Conservation (phyloP, 129 eudicot species). For the Pulicaria dysenterica region DNA sequence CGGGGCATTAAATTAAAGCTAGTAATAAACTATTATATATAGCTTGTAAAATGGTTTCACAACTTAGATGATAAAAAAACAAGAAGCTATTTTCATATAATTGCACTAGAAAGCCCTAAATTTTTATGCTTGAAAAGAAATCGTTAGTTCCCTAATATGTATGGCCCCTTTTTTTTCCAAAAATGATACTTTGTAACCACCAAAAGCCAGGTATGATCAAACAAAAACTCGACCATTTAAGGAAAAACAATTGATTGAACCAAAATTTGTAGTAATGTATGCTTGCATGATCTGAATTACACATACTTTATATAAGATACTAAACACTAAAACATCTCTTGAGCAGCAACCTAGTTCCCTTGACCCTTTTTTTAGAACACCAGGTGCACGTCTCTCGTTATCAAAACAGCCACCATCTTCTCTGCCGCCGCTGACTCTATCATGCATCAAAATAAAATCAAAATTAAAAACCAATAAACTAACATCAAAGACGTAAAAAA, state of each 20-base stretch:
- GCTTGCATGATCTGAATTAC: constrained; percentile 1
- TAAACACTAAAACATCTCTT: constrained; percentile 15
- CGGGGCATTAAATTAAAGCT: no score
- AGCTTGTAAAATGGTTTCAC: no score
- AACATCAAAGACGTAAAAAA: not conserved
- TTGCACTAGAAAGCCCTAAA: no score
- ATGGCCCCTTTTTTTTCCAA: no score
- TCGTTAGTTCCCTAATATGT: no score
- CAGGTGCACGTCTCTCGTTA: not conserved
- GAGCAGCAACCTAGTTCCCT: constrained; percentile 9
- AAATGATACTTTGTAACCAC: not conserved
- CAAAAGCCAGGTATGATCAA: not conserved
- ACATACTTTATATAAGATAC: constrained; percentile 24
- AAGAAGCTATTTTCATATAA: no score
- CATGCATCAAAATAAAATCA: not conserved
- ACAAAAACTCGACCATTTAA: not conserved
- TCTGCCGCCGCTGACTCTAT: constrained; percentile 28
- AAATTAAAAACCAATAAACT: not conserved
- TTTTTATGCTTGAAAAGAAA: no score
- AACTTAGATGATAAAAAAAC: no score
- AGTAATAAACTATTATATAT: no score
- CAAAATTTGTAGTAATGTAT: constrained; percentile 19
- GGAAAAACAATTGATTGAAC: not conserved
- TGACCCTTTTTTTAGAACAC: not conserved
- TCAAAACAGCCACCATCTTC: constrained; percentile 43